These are phyloP conservation scores for Periglandula ipomoeae DNA, from an alignment of 2,329 filamentous ascomycete species.

Conservation along the genomic window DNA sequence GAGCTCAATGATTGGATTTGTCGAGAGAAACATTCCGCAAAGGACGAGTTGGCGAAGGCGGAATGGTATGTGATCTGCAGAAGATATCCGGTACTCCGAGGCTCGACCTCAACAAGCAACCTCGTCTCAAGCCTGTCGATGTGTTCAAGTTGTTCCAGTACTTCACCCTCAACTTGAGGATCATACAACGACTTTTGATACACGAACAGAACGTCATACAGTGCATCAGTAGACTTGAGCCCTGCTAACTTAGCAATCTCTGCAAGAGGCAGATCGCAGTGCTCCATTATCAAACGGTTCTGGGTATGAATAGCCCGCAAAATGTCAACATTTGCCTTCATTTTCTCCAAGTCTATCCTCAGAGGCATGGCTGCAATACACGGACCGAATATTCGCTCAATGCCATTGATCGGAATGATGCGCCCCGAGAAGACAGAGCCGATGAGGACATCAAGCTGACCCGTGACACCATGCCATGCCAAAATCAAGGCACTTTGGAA, in stretches of 20 bases:
- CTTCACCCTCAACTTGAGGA: constrained; percentile 20
- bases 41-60: constrained; percentile 39
- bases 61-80: constrained; percentile 40
- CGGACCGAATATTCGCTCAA: constrained; percentile 71
- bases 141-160: constrained; percentile 48
- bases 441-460: constrained; percentile 57
- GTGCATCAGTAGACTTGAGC: constrained; percentile 40
- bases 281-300: constrained; percentile 56
- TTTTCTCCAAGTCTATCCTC: constrained; percentile 48
- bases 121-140: constrained; percentile 68
- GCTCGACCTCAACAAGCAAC: constrained; percentile 68
- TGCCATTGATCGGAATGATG: constrained; percentile 57
- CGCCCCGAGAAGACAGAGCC: constrained; percentile 78
- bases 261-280: constrained; percentile 54
- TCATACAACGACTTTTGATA: constrained; percentile 65
- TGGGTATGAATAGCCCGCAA: constrained; percentile 52
- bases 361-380: constrained; percentile 70
- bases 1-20: constrained; percentile 50
- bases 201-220: constrained; percentile 74
- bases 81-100: constrained; percentile 32
- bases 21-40: constrained; percentile 46
- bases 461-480: constrained; percentile 56
- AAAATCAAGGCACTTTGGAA: constrained; percentile 66
- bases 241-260: constrained; percentile 58
- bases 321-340: constrained; percentile 48